phyloP scores from a whole-genome alignment of 441 rosid species.

The Lepidium campestre region DNA sequence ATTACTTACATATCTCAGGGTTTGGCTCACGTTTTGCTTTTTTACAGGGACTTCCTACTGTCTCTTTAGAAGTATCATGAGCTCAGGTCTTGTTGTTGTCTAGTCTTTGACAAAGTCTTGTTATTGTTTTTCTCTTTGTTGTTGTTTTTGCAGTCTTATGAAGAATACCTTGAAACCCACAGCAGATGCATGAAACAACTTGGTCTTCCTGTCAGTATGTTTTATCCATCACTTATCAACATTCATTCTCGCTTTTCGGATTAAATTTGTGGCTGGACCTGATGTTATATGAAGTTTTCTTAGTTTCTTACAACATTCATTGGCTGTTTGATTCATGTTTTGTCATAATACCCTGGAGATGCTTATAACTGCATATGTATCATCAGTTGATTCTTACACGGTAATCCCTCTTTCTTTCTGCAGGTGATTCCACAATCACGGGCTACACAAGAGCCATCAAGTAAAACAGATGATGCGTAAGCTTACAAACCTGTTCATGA shows the following conservation, averaged over 20 bases:
- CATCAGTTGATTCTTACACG: background rate
- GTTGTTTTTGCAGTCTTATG: slow-evolving; percentile 69
- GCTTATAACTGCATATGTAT: background rate
- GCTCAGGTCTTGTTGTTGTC: background rate
- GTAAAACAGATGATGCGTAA: slow-evolving; percentile 52
- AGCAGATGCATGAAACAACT: slow-evolving; percentile 62
- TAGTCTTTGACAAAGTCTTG: slow-evolving; percentile 18
- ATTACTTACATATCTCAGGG: background rate
- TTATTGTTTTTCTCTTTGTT: background rate
- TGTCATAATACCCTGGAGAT: slow-evolving; percentile 1
- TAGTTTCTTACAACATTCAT: slow-evolving; percentile 1
- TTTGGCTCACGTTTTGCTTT: background rate
- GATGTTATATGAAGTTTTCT: background rate
- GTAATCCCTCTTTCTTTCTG: background rate
- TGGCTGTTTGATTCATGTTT: background rate
- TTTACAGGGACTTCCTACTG: background rate
- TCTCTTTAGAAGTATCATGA: slow-evolving; percentile 10
- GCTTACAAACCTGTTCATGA: slow-evolving; percentile 20
- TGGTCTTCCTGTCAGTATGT: slow-evolving; percentile 61
- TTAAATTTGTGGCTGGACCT: background rate
- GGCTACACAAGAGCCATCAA: slow-evolving; percentile 41
- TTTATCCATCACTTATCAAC: background rate
- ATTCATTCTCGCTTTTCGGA: background rate
- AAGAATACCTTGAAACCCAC: slow-evolving; percentile 84
- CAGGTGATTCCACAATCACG: slow-evolving; percentile 49